Evolutionary conservation across 2,329 filamentous ascomycete species (phyloP), one percentile per base, ranked within the genome.

Genomic region (Arthrobotrys sinensis): DNA sequence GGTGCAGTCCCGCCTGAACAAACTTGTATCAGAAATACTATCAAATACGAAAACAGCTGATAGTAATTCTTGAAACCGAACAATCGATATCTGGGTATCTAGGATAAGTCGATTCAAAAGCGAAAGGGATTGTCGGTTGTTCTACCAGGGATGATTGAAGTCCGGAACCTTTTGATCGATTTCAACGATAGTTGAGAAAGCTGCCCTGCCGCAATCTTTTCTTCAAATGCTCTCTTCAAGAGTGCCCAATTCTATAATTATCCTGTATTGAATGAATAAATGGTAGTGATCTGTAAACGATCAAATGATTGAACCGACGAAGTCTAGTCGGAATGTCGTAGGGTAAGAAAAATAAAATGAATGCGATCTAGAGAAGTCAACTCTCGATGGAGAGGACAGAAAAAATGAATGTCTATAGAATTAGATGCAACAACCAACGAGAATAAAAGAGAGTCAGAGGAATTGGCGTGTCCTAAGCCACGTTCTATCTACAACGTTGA

Each of bases 391-490:
- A 67, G 73, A 77, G 68, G 66, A 67, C 75, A 60, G 40, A 32
- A 78, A 32, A 78, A 77, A 77, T 7, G 67, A 77, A 78, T 45
- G 72, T 77, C 72, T 77, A 78, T 71, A 55, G 45, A 48, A 52
- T n/a, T 6, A 14, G 34, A 50, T 38, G 34, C 34, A 64, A 68
- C 48, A 53, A 64, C 57, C 32, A 62, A 64, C 38, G 28, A 62
- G 62, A 66, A 52, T 62, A 72, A 66, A 72, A 78, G 75, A 78
- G 45, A 68, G 75, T 36, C 75, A 78, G 53, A 78, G 67, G 75
- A 24, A 78, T 78, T 78, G 36, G 63, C 75, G 75, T 78, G 75
- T 78, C 75, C 75, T 68, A 55, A 78, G 75, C 75, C 75, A 78
- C 75, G 75, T 72, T 77, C 75, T 63, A 72, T 63, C 75, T 72